Evolutionary conservation across 2,329 filamentous ascomycete species (phyloP).

Genomic region (Colletotrichum salicis): DNA sequence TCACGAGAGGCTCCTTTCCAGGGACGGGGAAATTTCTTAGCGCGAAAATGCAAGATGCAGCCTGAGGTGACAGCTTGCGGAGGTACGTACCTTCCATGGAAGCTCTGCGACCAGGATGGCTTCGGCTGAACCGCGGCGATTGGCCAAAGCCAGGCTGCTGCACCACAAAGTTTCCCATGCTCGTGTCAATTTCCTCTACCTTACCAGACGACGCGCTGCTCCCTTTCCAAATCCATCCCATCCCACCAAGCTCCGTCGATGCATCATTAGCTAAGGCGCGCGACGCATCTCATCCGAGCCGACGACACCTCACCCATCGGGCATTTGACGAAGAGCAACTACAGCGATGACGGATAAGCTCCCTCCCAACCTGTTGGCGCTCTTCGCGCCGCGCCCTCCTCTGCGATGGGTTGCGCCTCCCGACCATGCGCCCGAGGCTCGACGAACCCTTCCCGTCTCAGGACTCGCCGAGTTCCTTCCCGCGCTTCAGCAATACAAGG

Average conservation of each 20-base stretch:
- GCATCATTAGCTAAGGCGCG: constrained; percentile 11
- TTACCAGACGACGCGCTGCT: constrained; percentile 17
- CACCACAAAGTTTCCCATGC: constrained; percentile 31
- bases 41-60: constrained; percentile 21
- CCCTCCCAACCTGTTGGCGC: constrained; percentile 88
- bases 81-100: constrained; percentile 19
- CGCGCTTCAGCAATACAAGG: constrained; percentile 79
- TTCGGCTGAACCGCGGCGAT: constrained; percentile 22
- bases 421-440: constrained; percentile 85
- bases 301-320: background rate
- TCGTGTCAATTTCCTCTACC: constrained; percentile 22
- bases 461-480: constrained; percentile 81
- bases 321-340: constrained; percentile 9
- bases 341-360: constrained; percentile 92
- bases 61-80: background rate
- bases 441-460: constrained; percentile 76
- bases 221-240: background rate
- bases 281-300: background rate
- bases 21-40: constrained; percentile 33
- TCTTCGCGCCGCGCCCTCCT: constrained; percentile 94
- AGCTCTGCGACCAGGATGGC: background rate
- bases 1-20: constrained; percentile 20
- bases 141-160: constrained; percentile 17
- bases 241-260: background rate
- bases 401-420: constrained; percentile 87